Conservation (phyloP, 2,329 filamentous ascomycete genomes). For the Stenocarpella maydis region DNA sequence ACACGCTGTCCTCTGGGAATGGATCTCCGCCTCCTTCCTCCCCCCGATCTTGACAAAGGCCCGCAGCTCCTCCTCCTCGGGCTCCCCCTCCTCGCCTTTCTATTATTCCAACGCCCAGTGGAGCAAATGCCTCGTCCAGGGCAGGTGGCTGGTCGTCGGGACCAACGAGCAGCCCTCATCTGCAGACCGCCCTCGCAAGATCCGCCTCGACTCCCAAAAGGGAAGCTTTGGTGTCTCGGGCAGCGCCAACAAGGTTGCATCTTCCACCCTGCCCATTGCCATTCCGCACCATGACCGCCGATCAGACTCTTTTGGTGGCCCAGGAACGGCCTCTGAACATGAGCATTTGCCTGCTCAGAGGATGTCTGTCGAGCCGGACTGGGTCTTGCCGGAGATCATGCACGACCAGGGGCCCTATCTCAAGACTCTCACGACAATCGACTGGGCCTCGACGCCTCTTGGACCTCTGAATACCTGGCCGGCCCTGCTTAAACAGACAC, state of each 20-base stretch:
- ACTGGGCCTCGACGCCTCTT: conserved; percentile 56
- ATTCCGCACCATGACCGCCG: conserved; percentile 35
- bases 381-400: conserved; percentile 44
- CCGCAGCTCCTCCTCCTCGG: conserved; percentile 36
- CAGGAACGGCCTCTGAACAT: neutral
- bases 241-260: conserved; percentile 28
- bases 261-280: conserved; percentile 22
- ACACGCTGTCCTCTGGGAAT: conserved; percentile 42
- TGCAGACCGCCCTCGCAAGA: conserved; percentile 36
- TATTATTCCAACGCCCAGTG: conserved; percentile 44
- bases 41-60: conserved; percentile 28
- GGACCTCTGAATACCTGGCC: conserved; percentile 55
- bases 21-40: conserved; percentile 39
- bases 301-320: neutral
- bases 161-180: conserved; percentile 43
- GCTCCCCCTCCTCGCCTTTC: conserved; percentile 35
- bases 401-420: conserved; percentile 46
- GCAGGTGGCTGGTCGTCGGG: conserved; percentile 46
- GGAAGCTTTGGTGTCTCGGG: conserved; percentile 33
- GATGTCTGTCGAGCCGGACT: conserved; percentile 41
- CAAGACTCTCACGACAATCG: conserved; percentile 48
- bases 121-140: conserved; percentile 44
- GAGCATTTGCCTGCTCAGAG: conserved; percentile 36
- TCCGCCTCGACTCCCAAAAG: conserved; percentile 38
- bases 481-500: conserved; percentile 51